Evolutionary conservation across 176 grass and related monocot genomes (phyloP).

Genomic region (Avena atlantica): DNA sequence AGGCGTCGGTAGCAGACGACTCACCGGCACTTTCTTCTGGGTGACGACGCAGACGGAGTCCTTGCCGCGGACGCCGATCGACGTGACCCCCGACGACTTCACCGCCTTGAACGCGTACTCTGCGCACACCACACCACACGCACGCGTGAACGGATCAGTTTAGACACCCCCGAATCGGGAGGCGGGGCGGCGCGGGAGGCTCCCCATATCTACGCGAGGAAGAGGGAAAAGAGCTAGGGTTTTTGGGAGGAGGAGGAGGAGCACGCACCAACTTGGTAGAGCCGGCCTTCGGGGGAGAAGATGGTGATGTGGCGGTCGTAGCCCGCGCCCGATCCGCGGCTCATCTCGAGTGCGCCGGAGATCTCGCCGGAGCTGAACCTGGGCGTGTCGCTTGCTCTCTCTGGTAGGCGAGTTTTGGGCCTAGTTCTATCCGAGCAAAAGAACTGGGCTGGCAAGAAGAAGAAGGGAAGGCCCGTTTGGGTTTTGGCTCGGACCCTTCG

Average conservation of each 20-base stretch:
- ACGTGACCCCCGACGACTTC: constrained; percentile 89
- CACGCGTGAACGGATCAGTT: not conserved
- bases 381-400: not conserved
- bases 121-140: constrained; percentile 23
- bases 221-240: constrained; percentile 28
- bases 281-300: constrained; percentile 97
- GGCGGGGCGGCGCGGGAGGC: not conserved
- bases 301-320: constrained; percentile 99
- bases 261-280: constrained; percentile 99
- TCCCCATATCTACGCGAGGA: constrained; percentile 28
- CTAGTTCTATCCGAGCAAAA: not conserved
- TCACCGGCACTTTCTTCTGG: constrained; percentile 99
- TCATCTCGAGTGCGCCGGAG: constrained; percentile 57
- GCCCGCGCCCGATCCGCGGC: constrained; percentile 82
- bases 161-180: not conserved
- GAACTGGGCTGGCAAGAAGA: constrained; percentile 35
- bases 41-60: constrained; percentile 96
- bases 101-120: constrained; percentile 99
- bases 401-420: not conserved
- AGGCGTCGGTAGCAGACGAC: constrained; percentile 30
- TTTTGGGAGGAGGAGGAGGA: not conserved
- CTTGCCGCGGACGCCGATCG: constrained; percentile 92
- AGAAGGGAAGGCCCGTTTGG: constrained; percentile 10
- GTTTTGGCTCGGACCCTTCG: not conserved
- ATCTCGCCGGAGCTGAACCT: constrained; percentile 37